phyloP scores from a whole-genome alignment of 2,329 filamentous ascomycete species.

The Pseudocercospora ulei region DNA sequence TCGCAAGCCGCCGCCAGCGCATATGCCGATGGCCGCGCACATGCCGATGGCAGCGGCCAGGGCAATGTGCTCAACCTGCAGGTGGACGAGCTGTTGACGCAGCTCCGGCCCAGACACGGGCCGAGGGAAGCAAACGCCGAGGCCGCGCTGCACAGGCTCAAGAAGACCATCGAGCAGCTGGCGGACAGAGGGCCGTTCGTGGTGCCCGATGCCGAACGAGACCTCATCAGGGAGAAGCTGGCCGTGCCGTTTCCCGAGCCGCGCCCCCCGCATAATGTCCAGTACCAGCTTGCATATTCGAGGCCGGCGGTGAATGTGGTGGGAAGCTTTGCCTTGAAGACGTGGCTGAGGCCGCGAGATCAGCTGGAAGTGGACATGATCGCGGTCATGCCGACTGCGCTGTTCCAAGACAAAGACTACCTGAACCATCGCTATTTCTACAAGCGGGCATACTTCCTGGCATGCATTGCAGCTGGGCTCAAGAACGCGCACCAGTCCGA shows the following conservation, averaged over 20 bases:
- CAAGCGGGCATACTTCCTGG: slow-evolving; percentile 83
- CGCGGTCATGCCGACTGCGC: slow-evolving; percentile 64
- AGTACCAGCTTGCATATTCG: slow-evolving; percentile 71
- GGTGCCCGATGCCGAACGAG: slow-evolving; percentile 57
- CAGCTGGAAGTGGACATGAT: slow-evolving; percentile 65
- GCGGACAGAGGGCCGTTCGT: slow-evolving; percentile 43
- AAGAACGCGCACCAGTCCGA: slow-evolving; percentile 55
- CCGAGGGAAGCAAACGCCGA: slow-evolving; percentile 48
- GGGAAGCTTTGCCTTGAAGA: slow-evolving; percentile 73
- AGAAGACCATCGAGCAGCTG: slow-evolving; percentile 49
- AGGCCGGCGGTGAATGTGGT: slow-evolving; percentile 73
- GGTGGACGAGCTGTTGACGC: slow-evolving; percentile 52
- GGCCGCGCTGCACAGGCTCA: slow-evolving; percentile 47
- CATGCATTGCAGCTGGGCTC: slow-evolving; percentile 64
- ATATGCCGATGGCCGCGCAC: slow-evolving; percentile 49
- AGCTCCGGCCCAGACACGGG: slow-evolving; percentile 50
- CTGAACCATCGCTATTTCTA: slow-evolving; percentile 89
- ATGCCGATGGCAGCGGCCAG: slow-evolving; percentile 54
- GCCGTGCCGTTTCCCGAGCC: slow-evolving; percentile 79
- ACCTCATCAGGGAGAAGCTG: slow-evolving; percentile 59
- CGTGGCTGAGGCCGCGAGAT: slow-evolving; percentile 51
- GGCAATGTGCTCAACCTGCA: slow-evolving; percentile 60
- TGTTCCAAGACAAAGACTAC: slow-evolving; percentile 94
- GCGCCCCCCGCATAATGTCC: slow-evolving; percentile 60
- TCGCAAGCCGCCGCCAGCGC: slow-evolving; percentile 30